A percentile compares a stretch with the other conserved stretches of the same genome.
Conservation (phyloP, 345 rosid species). For the Lepidium aucheri region DNA sequence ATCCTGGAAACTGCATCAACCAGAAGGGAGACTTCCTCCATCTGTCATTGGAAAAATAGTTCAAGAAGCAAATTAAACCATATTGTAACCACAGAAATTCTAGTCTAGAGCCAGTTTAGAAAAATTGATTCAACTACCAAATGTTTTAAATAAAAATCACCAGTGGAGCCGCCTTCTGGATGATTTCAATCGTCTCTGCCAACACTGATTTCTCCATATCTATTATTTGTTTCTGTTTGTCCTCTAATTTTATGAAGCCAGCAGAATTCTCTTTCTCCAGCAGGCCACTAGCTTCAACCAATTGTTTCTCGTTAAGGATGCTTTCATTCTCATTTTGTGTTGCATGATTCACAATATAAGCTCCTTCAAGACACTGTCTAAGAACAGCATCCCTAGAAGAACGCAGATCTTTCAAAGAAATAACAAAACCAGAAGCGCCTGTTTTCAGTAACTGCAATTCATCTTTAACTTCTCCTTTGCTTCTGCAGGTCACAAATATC, state of each 20-base stretch:
- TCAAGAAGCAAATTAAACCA: slow-evolving; percentile 31
- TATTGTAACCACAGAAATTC: slow-evolving; percentile 8
- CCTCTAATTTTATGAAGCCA: slow-evolving; percentile 62
- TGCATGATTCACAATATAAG: slow-evolving; percentile 16
- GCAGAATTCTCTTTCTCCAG: slow-evolving; percentile 26
- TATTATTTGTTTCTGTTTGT: slow-evolving; percentile 56
- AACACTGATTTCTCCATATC: slow-evolving; percentile 62
- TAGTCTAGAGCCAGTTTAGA: slow-evolving; percentile 20
- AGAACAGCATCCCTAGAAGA: slow-evolving; percentile 43
- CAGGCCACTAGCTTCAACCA: slow-evolving; percentile 23
- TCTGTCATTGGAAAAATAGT: slow-evolving; percentile 40
- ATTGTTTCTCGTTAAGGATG: slow-evolving; percentile 6
- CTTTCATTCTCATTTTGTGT: slow-evolving; percentile 22
- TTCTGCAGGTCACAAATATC: slow-evolving; percentile 32
- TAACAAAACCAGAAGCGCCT: slow-evolving; percentile 75
- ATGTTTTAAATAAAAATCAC: slow-evolving; percentile 52
- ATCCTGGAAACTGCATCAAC: slow-evolving; percentile 78
- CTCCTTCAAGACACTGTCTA: slow-evolving; percentile 35
- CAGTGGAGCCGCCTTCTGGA: slow-evolving; percentile 88
- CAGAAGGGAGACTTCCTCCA: slow-evolving; percentile 95
- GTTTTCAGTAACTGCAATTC: slow-evolving; percentile 34
- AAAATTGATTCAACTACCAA: slow-evolving; percentile 43
- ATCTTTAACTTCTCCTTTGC: slow-evolving; percentile 20
- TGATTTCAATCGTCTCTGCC: slow-evolving; percentile 49
- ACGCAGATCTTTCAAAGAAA: slow-evolving; percentile 62